Evolutionary conservation across 345 rosid species (phyloP), one percentile per base, ranked within the genome.

Genomic region (Pelargonium nanum): DNA sequence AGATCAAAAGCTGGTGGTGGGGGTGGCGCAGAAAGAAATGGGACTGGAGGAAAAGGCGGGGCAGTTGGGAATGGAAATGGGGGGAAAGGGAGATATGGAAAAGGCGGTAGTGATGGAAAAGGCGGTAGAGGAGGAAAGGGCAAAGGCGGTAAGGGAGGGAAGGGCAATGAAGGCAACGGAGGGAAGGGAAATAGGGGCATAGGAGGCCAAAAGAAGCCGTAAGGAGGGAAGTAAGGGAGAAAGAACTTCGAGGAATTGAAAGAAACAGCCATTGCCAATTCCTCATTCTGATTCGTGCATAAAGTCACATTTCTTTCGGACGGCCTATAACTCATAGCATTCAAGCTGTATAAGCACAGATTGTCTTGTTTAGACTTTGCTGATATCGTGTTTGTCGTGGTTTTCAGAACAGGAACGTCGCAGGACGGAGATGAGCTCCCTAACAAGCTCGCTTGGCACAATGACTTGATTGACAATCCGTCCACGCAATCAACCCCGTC

Each of bases 401-500:
- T 74, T 24, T 69, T 81, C 44, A 80, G 44, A 55, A 76, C 85
- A 0, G 91, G 91, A 68, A 78, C 48, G 58, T 72, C 69, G 78
- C 97, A 87, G 48, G 61, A 61, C 55, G 68, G 52, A 52, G 65
- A 26, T n/a, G 84, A 66, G 53, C 83, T 76, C 24, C 69, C 61
- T 19, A 89, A 67, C 22, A 93, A 48, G 34, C 68, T 78, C 28
- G 85, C 88, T 58, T 76, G 62, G 66, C 99, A 87, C 1, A 75
- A 55, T 19, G 86, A 80, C 13, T 68, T 80, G 4, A 92, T 78
- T 24, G 77, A 81, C 62, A 73, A 59, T 4, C 89, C 93, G 25
- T 87, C 94, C 3, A 74, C 85, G 55, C 96, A 89, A 53, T 93
- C 85, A 21, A 89, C 76, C 2, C 97, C 96, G 23, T 93, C 97